Evolutionary conservation across 768 basidiomycete genomes (phyloP).

Genomic region (Mycena leptocephala): DNA sequence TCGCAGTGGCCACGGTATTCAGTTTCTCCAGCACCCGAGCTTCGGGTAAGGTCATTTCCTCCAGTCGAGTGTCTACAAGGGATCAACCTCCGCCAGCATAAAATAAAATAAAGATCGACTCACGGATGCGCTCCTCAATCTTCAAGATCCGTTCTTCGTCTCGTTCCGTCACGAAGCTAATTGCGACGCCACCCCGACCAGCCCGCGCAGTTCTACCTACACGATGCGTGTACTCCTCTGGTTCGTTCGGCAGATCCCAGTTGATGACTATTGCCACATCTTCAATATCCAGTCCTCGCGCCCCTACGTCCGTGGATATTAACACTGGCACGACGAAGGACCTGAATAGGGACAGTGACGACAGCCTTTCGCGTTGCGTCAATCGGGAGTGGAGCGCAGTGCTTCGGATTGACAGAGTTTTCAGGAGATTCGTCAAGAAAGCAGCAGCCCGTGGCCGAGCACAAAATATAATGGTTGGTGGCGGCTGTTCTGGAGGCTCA

Average conservation of each 20-base stretch:
- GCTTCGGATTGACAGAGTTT: conserved; percentile 85
- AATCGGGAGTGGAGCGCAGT: conserved; percentile 95
- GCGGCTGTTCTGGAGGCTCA: conserved; percentile 80
- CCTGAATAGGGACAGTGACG: conserved; percentile 90
- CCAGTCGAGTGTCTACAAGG: conserved; percentile 77
- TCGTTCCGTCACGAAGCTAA: conserved; percentile 95
- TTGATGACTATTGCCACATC: conserved; percentile 97
- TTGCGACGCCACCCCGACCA: conserved; percentile 89
- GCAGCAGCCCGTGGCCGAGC: conserved; percentile 90
- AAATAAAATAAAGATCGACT: conserved; percentile 45
- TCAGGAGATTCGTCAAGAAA: conserved; percentile 86
- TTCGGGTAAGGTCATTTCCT: conserved; percentile 85
- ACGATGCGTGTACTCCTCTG: conserved; percentile 97
- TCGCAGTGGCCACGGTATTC: conserved; percentile 93
- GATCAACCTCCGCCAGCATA: conserved; percentile 7
- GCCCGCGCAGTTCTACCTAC: conserved; percentile 95
- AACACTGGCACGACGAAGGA: conserved; percentile 91
- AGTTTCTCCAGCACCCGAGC: conserved; percentile 86
- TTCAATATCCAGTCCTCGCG: conserved; percentile 95
- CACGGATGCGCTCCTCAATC: conserved; percentile 92
- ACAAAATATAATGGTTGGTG: conserved; percentile 97
- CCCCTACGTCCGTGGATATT: conserved; percentile 95
- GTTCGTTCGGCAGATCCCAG: conserved; percentile 93
- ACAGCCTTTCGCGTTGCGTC: conserved; percentile 91
- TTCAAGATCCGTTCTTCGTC: conserved; percentile 89